These are phyloP conservation scores for Sphagnum tenellum DNA, from an alignment of 225 moss, liverwort and hornwort species.

Conservation along the genomic window DNA sequence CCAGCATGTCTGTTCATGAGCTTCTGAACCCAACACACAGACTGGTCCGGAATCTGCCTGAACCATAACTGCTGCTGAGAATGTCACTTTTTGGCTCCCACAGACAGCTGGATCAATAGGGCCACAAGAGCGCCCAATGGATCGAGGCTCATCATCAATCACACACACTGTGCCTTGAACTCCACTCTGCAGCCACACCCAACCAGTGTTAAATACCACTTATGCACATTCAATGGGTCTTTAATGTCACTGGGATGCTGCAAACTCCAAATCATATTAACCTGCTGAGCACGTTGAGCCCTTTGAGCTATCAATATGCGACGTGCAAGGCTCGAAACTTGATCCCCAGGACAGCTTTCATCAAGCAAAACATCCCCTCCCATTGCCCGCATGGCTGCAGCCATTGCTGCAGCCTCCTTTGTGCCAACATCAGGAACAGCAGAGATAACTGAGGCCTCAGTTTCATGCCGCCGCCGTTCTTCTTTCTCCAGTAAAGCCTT, in stretches of 20 bases:
- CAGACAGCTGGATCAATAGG: constrained; percentile 66
- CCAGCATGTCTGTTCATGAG: constrained; percentile 78
- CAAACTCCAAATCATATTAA: constrained; percentile 6
- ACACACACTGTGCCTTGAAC: constrained; percentile 91
- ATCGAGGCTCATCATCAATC: constrained; percentile 93
- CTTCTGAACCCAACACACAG: constrained; percentile 82
- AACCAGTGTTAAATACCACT: too few relatives aligned
- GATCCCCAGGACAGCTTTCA: constrained; percentile 82
- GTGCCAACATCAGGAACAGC: constrained; percentile 93
- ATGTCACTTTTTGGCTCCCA: constrained; percentile 85
- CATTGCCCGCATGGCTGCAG: constrained; percentile 91
- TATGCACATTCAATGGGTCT: too few relatives aligned
- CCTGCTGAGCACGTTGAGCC: constrained; percentile 95
- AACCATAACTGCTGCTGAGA: constrained; percentile 91
- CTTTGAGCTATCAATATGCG: constrained; percentile 86
- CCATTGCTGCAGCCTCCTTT: constrained; percentile 99
- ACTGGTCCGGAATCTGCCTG: constrained; percentile 98
- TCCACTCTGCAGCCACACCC: constrained; percentile 56
- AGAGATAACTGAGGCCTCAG: constrained; percentile 88
- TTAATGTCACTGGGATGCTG: too few relatives aligned
- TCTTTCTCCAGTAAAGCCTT: constrained; percentile 87
- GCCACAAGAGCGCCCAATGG: constrained; percentile 77
- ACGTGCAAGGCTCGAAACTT: constrained; percentile 92
- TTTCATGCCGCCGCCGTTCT: constrained; percentile 82
- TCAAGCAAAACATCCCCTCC: constrained; percentile 94